Evolutionary conservation across 179 eudicot species (phyloP), one percentile per base, ranked within the genome.

Genomic region (Silene vulgaris): DNA sequence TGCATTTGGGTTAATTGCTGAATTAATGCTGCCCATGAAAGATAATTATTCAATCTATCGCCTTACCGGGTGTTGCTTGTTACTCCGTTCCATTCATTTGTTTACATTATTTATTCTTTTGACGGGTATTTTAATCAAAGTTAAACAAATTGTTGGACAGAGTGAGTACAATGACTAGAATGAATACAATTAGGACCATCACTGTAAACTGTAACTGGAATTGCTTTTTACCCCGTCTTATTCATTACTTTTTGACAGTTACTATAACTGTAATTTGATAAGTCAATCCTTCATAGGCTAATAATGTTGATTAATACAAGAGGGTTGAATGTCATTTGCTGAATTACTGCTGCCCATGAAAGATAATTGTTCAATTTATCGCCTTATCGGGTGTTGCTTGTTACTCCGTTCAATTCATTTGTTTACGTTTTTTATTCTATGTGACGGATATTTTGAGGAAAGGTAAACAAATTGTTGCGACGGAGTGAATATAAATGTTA

Each of bases 11-110:
- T 29, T 23, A 23, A 3, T 40, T 40, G 48, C 48, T 40, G 48
- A 19, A 19, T 66, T 66, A 66, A 4, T 1, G 70, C n/a, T 66
- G 70, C 70, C 67, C 48, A 65, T 65, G 43, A 28, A 14, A 29
- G 69, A 28, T 29, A 28, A 65, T 65, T 65, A 14, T 0, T 62
- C 40, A 35, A 35, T 35, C 0, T 35, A 35, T 35, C 40, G 40
- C 40, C 40, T 35, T 35, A 35, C 3, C 40, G 5, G 21, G 8
- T 67, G 52, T 65, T 65, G 11, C 6, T 30, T 65, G 70, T 32
- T 65, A 65, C 70, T 35, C 5, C 32, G 40, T 40, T 12, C 12
- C 48, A 40, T 40, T 40, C 48, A 40, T 40, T 40, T 8, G 48
- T 40, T 40, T 40, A 40, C 48, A 1, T 8, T 40, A 7, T 40